These are phyloP conservation scores for Erucastrum elatum DNA, from an alignment of 345 rosid species.

Conservation along the genomic window DNA sequence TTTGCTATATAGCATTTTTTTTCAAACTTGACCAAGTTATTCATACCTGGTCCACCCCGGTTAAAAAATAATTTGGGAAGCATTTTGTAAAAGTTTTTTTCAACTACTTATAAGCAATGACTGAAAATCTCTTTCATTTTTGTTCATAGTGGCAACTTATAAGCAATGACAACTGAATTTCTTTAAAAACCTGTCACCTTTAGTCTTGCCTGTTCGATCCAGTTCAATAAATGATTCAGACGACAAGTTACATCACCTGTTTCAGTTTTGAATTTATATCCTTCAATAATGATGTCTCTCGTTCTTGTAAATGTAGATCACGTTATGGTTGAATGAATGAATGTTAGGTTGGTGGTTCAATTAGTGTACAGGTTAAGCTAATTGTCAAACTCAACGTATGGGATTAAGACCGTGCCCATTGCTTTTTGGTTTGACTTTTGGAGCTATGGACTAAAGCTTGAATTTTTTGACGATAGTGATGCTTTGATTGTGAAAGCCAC, in stretches of 20 bases:
- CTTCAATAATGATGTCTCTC: neutral
- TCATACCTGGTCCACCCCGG: neutral
- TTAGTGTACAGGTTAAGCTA: conserved; percentile 1
- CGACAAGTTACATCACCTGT: neutral
- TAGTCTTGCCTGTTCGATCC: neutral
- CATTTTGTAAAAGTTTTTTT: neutral
- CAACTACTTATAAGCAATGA: neutral
- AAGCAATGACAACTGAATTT: neutral
- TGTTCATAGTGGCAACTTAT: too few relatives aligned
- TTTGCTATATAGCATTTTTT: neutral
- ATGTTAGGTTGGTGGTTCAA: conserved; percentile 6
- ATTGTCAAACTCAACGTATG: conserved; percentile 26
- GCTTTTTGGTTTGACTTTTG: conserved; percentile 25
- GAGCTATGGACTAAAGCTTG: conserved; percentile 4
- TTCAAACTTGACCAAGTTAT: conserved; percentile 2
- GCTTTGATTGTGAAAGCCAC: conserved; percentile 32
- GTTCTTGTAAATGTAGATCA: conserved; percentile 5
- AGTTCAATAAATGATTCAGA: neutral
- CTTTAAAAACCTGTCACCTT: neutral
- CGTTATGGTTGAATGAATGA: conserved; percentile 11
- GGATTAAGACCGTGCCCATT: conserved; percentile 12
- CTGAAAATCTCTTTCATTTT: neutral
- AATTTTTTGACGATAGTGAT: conserved; percentile 1
- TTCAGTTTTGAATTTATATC: neutral
- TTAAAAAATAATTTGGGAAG: neutral